phyloP scores from a whole-genome alignment of 768 basidiomycete genomes.

The Macrolepiota dolichaula region DNA sequence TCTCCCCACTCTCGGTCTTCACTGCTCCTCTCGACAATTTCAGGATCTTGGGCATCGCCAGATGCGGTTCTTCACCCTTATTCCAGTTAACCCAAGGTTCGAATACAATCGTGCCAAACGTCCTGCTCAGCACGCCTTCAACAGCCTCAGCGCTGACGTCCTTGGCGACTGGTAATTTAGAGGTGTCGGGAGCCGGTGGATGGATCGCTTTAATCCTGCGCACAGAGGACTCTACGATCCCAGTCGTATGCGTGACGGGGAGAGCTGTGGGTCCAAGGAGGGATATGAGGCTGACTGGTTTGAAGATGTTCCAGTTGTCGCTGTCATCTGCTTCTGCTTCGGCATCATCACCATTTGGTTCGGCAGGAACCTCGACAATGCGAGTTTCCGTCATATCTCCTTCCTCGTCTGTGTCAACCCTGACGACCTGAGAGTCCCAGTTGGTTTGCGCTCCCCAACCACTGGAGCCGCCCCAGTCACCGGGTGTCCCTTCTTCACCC shows the following conservation, averaged over 20 bases:
- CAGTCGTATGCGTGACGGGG: conserved; percentile 60
- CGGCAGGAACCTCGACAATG: background rate
- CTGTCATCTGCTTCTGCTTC: background rate
- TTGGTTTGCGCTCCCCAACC: conserved; percentile 4
- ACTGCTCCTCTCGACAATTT: conserved; percentile 30
- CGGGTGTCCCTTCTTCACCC: background rate
- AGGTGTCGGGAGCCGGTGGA: conserved; percentile 21
- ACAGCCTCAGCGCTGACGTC: conserved; percentile 27
- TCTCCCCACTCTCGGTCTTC: conserved; percentile 1
- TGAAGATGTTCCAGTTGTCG: conserved; percentile 18
- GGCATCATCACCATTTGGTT: background rate
- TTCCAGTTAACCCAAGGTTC: conserved; percentile 43
- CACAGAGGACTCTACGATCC: conserved; percentile 63
- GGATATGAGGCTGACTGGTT: conserved; percentile 18
- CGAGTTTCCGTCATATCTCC: background rate
- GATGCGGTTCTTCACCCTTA: conserved; percentile 28
- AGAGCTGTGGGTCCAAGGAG: conserved; percentile 55
- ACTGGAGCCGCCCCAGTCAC: conserved; percentile 3
- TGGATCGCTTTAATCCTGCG: conserved; percentile 43
- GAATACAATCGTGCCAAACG: conserved; percentile 34
- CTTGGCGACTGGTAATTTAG: conserved; percentile 11
- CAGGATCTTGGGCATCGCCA: conserved; percentile 33
- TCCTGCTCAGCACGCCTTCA: conserved; percentile 33
- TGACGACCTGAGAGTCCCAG: background rate
- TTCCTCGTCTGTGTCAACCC: conserved; percentile 3